phyloP scores from a whole-genome alignment of 1,139 yeast species.

The Ogataea hybrid region DNA sequence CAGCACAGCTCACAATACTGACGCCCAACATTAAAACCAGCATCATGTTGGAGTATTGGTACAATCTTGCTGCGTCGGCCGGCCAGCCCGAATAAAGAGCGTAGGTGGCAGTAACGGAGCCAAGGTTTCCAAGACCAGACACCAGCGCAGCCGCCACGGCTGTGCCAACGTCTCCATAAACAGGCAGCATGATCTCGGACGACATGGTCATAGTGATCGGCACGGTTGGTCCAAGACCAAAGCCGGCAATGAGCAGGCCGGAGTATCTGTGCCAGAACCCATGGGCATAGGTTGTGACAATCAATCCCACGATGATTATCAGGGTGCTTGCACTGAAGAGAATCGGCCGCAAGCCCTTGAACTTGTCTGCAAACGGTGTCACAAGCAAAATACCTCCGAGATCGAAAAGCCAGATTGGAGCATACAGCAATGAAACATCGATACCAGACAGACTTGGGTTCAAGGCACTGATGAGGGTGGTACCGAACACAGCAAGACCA shows the following conservation, averaged over 20 bases:
- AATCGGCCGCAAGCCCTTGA: slow-evolving; percentile 53
- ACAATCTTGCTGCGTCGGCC: slow-evolving; percentile 60
- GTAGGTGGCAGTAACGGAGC: slow-evolving; percentile 81
- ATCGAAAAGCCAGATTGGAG: slow-evolving; percentile 90
- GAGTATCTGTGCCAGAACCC: slow-evolving; percentile 77
- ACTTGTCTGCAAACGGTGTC: slow-evolving; percentile 79
- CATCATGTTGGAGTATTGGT: slow-evolving; percentile 77
- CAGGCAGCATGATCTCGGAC: slow-evolving; percentile 67
- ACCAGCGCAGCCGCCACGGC: slow-evolving; percentile 84
- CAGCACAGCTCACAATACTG: slow-evolving; percentile 53
- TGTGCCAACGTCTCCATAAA: slow-evolving; percentile 80
- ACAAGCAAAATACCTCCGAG: slow-evolving; percentile 70
- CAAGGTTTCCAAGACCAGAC: slow-evolving; percentile 82
- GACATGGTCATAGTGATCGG: slow-evolving; percentile 89
- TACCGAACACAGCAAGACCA: slow-evolving; percentile 83
- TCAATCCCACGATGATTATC: slow-evolving; percentile 70
- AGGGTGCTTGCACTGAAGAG: slow-evolving; percentile 61
- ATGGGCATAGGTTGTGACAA: slow-evolving; percentile 73
- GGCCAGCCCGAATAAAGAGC: slow-evolving; percentile 91
- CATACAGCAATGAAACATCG: slow-evolving; percentile 70
- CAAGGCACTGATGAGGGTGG: slow-evolving; percentile 69
- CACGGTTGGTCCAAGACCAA: slow-evolving; percentile 87
- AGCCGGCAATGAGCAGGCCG: slow-evolving; percentile 78
- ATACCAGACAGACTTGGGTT: slow-evolving; percentile 66
- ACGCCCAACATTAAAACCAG: slow-evolving; percentile 73